Conservation (phyloP, 176 grass and related monocot species). For the Guadua angustifolia region DNA sequence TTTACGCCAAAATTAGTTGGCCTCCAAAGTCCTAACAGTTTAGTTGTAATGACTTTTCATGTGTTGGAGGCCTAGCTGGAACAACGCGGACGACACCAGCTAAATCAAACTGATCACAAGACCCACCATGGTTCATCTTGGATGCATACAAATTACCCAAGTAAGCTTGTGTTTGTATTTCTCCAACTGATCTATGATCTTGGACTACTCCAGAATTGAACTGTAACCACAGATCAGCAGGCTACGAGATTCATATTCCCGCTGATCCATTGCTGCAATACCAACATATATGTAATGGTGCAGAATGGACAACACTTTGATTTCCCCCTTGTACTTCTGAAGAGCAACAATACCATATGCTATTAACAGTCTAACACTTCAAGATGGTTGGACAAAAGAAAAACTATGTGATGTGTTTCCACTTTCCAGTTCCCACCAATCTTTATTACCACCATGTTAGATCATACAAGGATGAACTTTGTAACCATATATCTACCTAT, state of each 20-base stretch:
- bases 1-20: no score
- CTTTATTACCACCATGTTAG: no score
- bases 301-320: neutral
- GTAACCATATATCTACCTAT: no score
- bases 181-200: neutral
- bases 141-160: constrained; percentile 18
- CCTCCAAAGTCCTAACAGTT: no score
- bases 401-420: neutral
- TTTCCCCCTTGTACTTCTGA: neutral
- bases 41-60: constrained; percentile 48
- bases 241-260: constrained; percentile 4
- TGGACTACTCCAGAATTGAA: constrained; percentile 14
- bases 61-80: constrained; percentile 30
- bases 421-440: no score
- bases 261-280: constrained; percentile 3
- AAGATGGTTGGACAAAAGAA: neutral
- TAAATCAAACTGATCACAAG: constrained; percentile 29
- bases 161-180: constrained; percentile 36
- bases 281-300: neutral
- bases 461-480: no score
- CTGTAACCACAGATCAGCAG: constrained; percentile 17
- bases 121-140: constrained; percentile 29
- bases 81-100: constrained; percentile 37
- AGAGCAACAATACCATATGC: neutral
- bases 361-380: neutral